Conservation (phyloP, 2,329 filamentous ascomycete species). For the Talaromyces sp. region DNA sequence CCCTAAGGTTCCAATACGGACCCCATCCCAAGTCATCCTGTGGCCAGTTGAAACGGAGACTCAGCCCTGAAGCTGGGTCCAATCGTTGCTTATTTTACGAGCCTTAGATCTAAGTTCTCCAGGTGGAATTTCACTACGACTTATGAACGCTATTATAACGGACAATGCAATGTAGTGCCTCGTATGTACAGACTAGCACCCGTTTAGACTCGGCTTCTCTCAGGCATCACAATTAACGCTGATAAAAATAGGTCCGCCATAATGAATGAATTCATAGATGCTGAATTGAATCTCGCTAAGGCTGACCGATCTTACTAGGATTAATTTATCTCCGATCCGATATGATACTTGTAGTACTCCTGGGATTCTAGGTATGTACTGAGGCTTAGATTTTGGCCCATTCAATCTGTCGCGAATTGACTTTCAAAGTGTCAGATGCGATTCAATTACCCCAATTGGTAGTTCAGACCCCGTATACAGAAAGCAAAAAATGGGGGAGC, state of each 20-base stretch:
- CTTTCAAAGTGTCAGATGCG: too few species aligned
- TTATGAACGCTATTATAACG: too few species aligned
- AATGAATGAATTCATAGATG: background rate
- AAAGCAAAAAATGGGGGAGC: background rate
- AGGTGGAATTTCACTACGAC: too few species aligned
- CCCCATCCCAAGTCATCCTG: too few species aligned
- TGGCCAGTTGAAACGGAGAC: too few species aligned
- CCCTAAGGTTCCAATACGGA: background rate
- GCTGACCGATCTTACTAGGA: background rate
- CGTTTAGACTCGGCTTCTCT: background rate
- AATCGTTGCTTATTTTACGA: too few species aligned
- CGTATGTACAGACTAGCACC: background rate
- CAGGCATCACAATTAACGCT: conserved; percentile 3
- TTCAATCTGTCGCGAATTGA: background rate
- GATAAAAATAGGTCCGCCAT: background rate
- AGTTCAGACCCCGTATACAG: too few species aligned
- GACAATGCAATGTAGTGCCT: background rate
- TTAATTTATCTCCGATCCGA: too few species aligned
- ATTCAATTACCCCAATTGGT: too few species aligned
- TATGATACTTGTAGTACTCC: background rate
- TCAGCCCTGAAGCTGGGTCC: too few species aligned
- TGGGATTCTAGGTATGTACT: too few species aligned
- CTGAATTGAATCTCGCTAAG: background rate
- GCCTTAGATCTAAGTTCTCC: too few species aligned
- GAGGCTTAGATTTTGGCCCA: conserved; percentile 1